Conservation (phyloP, 768 basidiomycete genomes). For the Pulveroboletus sp. region DNA sequence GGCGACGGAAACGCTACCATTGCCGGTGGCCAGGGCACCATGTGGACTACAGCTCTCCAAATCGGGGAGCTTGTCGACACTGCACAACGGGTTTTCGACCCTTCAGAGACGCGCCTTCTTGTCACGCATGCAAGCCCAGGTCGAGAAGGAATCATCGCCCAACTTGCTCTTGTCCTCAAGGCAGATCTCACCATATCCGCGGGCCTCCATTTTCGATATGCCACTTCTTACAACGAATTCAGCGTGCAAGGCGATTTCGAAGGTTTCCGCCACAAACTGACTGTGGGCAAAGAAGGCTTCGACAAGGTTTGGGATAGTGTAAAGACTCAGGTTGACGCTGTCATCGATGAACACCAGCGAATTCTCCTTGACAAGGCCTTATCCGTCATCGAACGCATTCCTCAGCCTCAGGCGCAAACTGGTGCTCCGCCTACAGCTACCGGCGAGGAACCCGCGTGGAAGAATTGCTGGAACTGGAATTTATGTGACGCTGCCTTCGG, state of each 20-base stretch:
- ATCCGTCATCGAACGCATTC: constrained; percentile 78
- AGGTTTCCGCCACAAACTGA: constrained; percentile 78
- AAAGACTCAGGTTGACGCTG: constrained; percentile 84
- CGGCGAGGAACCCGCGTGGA: constrained; percentile 92
- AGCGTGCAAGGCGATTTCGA: constrained; percentile 89
- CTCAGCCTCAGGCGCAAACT: constrained; percentile 43
- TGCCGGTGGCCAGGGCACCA: constrained; percentile 95
- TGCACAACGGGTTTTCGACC: constrained; percentile 90
- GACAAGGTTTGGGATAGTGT: constrained; percentile 95
- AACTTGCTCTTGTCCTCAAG: constrained; percentile 87
- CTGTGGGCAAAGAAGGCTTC: constrained; percentile 76
- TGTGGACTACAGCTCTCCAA: constrained; percentile 98
- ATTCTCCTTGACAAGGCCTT: constrained; percentile 87
- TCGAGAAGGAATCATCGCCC: constrained; percentile 88
- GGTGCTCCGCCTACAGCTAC: constrained; percentile 45
- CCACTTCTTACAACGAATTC: constrained; percentile 95
- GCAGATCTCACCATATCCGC: constrained; percentile 93
- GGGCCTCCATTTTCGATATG: constrained; percentile 96
- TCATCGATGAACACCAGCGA: constrained; percentile 89
- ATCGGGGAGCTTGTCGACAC: constrained; percentile 98
- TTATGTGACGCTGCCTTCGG: constrained; percentile 95
- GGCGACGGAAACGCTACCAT: constrained; percentile 96
- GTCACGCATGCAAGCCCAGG: constrained; percentile 92
- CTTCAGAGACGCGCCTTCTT: constrained; percentile 89
- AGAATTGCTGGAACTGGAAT: constrained; percentile 99